Conservation (phyloP, 164 flowering plant species). For the Stephania yunnanensis region DNA sequence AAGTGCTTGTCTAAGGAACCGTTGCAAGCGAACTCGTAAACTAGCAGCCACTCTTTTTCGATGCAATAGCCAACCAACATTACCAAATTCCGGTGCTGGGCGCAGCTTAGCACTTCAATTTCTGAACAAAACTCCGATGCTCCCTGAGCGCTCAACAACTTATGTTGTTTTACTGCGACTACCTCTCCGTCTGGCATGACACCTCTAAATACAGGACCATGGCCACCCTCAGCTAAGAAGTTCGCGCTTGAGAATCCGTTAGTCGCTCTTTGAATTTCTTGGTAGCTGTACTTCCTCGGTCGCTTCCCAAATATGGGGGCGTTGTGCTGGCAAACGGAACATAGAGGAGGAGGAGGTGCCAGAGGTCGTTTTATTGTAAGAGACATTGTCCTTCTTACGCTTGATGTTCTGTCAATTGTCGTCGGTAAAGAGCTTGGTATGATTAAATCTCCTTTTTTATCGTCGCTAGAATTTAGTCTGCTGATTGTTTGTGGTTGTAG, state of each 20-base stretch:
- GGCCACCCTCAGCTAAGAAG: constrained; percentile 42
- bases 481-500: not conserved
- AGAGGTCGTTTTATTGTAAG: constrained; percentile 30
- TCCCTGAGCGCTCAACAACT: constrained; percentile 32
- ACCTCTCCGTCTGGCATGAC: constrained; percentile 38
- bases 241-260: constrained; percentile 31
- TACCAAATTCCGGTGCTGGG: constrained; percentile 46
- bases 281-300: constrained; percentile 32
- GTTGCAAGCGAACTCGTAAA: constrained; percentile 43
- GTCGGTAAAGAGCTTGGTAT: constrained; percentile 1
- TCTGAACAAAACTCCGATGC: constrained; percentile 39
- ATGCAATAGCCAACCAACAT: constrained; percentile 42
- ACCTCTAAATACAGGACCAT: constrained; percentile 36
- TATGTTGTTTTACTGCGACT: constrained; percentile 43
- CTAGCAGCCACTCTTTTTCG: constrained; percentile 32
- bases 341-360: constrained; percentile 36
- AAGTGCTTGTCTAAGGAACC: constrained; percentile 40
- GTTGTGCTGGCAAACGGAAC: constrained; percentile 32
- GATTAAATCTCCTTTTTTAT: not conserved
- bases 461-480: constrained; percentile 5
- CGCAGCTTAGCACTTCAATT: constrained; percentile 47
- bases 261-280: constrained; percentile 33
- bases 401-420: constrained; percentile 21
- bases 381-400: constrained; percentile 30
- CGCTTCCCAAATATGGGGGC: constrained; percentile 36